phyloP scores from a whole-genome alignment of 345 rosid species.

The Abelmoschus esculentus region DNA sequence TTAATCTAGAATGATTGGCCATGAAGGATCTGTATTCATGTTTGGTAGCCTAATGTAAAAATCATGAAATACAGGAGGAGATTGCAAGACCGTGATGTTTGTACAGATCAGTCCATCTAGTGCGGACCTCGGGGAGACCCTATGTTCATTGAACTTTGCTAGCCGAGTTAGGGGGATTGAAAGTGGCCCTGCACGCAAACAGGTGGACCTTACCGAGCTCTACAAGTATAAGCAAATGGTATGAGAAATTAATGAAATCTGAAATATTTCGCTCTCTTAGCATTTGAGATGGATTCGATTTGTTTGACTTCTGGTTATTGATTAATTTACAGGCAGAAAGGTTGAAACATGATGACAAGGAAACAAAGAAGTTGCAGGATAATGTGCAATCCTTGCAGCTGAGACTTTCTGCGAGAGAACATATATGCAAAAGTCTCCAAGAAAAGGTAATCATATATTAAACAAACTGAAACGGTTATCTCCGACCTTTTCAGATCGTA shows the following conservation, averaged over 20 bases:
- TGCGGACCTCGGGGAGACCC: conserved; percentile 80
- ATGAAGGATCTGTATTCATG: neutral
- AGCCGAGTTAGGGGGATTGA: conserved; percentile 88
- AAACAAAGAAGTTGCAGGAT: conserved; percentile 80
- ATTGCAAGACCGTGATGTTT: conserved; percentile 94
- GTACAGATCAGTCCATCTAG: conserved; percentile 88
- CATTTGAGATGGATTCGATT: neutral
- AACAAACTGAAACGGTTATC: neutral
- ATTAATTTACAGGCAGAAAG: conserved; percentile 62
- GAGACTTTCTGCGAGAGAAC: conserved; percentile 79
- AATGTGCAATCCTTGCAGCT: conserved; percentile 65
- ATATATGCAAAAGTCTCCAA: conserved; percentile 61
- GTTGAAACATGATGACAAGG: conserved; percentile 83
- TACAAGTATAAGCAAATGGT: conserved; percentile 43
- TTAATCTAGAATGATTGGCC: neutral
- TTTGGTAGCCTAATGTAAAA: neutral
- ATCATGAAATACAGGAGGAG: conserved; percentile 57
- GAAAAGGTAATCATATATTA: conserved; percentile 51
- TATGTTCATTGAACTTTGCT: conserved; percentile 83
- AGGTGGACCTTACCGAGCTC: conserved; percentile 57
- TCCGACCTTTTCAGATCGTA: neutral
- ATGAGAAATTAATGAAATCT: neutral
- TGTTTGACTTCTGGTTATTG: conserved; percentile 1
- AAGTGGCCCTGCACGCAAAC: conserved; percentile 88
- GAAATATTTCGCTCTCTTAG: neutral